Evolutionary conservation across 345 rosid genomes (phyloP), one percentile per base, ranked within the genome.

Genomic region (Linum lewisii): DNA sequence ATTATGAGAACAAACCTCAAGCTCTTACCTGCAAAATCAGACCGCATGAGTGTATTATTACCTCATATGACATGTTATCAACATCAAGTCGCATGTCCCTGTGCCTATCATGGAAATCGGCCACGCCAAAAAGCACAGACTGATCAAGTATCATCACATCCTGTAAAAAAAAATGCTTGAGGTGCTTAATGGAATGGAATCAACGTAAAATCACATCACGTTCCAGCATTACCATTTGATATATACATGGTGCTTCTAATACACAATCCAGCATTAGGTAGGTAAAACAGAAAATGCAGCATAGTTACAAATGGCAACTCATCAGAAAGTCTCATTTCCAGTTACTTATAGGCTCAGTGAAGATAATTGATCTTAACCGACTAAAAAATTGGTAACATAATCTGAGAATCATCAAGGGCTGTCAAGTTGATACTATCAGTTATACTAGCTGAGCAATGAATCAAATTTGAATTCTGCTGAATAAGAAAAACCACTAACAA

Each of bases 61-160:
- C 98, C 95, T 88, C 98, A 56, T 92, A 92, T 29, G 98, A 68
- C 98, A 92, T 92, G 75, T 86, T 89, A 77, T 92, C 98, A 59
- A 92, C 97, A 66, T 88, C 96, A 21, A 92, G 96, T 36, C 96
- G 85, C 98, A 92, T 88, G 65, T 88, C 96, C 72, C 98, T 78
- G 59, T 92, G 86, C 60, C 82, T 84, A 70, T 92, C 98, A 51
- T 83, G 83, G 36, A 77, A 61, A 69, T 80, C 90, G 51, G 87
- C 84, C 63, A 68, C 67, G 19, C 95, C 93, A 68, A 79, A 69
- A 60, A 78, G 37, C 26, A 83, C 69, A 7, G 95, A 80, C 61
- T 81, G 98, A 69, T 86, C 87, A 25, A 86, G 81, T 60, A 88
- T 75, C 95, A 88, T 84, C 66, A 83, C 75, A 71, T 92, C 97